Evolutionary conservation across 805 yeast species (phyloP), one percentile per base, ranked within the genome.

Genomic region (Candida berthetii): DNA sequence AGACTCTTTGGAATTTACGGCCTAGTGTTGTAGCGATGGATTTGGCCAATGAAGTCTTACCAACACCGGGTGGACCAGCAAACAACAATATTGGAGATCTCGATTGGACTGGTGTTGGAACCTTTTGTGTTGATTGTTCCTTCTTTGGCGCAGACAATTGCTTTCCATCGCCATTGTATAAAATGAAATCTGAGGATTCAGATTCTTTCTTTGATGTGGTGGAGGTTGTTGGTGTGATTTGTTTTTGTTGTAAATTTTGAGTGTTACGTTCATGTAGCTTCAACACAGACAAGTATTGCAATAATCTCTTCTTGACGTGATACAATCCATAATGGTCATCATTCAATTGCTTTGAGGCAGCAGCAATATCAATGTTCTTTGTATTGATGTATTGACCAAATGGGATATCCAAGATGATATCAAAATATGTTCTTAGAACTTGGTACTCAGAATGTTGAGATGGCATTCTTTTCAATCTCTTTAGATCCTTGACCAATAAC

Each of bases 21-120:
- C 85, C 82, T 42, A 88, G 62, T 5, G 91, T 78, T 10, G 69
- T 63, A 1, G 96, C 95, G 37, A 88, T 77, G 0, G 95, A 84
- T 54, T 80, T 79, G 4, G 96, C 96, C 42, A 88, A 67, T 1
- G 93, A 82, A 0, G 96, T 88, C 59, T 88, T 88, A 24, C 96
- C 96, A 13, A 87, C 93, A 31, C 96, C 96, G 0, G 96, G 96
- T 10, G 96, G 96, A 1, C 96, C 96, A 6, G 86, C 87, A 43
- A 88, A 71, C 60, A 88, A 68, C 34, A 88, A 61, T 35, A 88
- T 87, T 7, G 96, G 96, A 1, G 95, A 76, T 53, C 67, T 71
- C 3, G 61, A 45, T 25, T 19, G 31, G 17, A 18, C 19, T 9
- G 3, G 35, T 32, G 15, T 32, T 35, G 37, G 31, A n/a, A 39